Percentiles rank a stretch among this genome's conserved stretches.
phyloP scores from a whole-genome alignment of 2,329 filamentous ascomycete species.

The Scopulariopsis brevicaulis region DNA sequence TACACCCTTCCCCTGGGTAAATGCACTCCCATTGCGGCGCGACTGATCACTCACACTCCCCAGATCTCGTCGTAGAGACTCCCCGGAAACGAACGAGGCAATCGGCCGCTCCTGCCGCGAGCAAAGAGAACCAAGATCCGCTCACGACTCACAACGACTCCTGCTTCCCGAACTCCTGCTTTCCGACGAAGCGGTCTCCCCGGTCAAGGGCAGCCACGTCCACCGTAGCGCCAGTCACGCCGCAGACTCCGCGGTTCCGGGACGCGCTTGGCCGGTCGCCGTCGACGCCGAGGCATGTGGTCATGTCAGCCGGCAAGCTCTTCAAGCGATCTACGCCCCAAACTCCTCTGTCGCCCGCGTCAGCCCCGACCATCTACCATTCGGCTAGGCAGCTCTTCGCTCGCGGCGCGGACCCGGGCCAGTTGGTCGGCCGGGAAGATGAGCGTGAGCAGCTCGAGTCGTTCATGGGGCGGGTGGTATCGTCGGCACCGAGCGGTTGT shows the following conservation, averaged over 20 bases:
- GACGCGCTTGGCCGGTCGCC: slow-evolving; percentile 65
- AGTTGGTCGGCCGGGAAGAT: slow-evolving; percentile 67
- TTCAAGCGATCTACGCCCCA: slow-evolving; percentile 70
- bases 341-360: slow-evolving; percentile 59
- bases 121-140: slow-evolving; percentile 41
- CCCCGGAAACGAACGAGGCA: slow-evolving; percentile 34
- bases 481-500: slow-evolving; percentile 58
- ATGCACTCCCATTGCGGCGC: neutral
- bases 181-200: slow-evolving; percentile 11
- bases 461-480: slow-evolving; percentile 58
- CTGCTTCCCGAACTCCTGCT: slow-evolving; percentile 10
- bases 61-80: slow-evolving; percentile 11
- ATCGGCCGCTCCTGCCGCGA: slow-evolving; percentile 46
- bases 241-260: slow-evolving; percentile 65
- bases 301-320: slow-evolving; percentile 64
- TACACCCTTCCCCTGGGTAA: neutral
- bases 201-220: slow-evolving; percentile 17
- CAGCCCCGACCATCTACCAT: slow-evolving; percentile 70
- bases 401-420: slow-evolving; percentile 61
- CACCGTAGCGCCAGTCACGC: slow-evolving; percentile 41
- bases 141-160: slow-evolving; percentile 22
- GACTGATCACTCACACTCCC: neutral
- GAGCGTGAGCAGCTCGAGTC: slow-evolving; percentile 50
- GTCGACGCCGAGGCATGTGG: slow-evolving; percentile 72
- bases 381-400: slow-evolving; percentile 79